Percentiles rank a stretch among this genome's conserved stretches.
Conservation (phyloP, 257 asterid genomes). For the Striga asiatica region DNA sequence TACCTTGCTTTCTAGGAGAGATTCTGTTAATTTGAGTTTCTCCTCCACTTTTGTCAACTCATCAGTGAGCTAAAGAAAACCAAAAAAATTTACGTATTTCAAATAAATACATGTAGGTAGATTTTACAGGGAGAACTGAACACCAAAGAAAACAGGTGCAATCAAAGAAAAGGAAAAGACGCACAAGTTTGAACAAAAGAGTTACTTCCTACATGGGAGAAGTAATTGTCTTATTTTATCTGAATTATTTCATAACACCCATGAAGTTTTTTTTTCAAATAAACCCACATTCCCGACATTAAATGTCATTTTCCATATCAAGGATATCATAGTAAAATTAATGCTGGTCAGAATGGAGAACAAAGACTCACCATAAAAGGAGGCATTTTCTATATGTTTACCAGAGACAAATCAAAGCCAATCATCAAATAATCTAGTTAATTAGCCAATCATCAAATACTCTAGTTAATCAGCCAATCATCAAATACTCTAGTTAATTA, state of each 20-base stretch:
- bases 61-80: constrained; percentile 49
- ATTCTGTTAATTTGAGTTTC: constrained; percentile 85
- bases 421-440: too few relatives aligned
- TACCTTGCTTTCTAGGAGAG: constrained; percentile 89
- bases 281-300: neutral
- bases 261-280: constrained; percentile 8
- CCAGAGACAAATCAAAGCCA: neutral
- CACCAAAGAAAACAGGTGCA: constrained; percentile 9
- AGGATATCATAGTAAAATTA: too few relatives aligned
- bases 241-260: neutral
- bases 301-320: neutral
- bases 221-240: neutral
- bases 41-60: constrained; percentile 77
- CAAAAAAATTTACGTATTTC: constrained; percentile 14
- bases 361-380: neutral
- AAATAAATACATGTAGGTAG: constrained; percentile 10
- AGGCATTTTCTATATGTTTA: neutral
- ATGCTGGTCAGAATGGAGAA: neutral
- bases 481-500: too few relatives aligned
- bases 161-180: constrained; percentile 2
- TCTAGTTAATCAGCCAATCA: too few relatives aligned
- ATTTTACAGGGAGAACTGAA: constrained; percentile 1
- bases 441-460: too few relatives aligned
- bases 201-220: neutral
- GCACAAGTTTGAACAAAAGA: neutral